Conservation (phyloP, 805 yeast species). For the Candida schatavii region DNA sequence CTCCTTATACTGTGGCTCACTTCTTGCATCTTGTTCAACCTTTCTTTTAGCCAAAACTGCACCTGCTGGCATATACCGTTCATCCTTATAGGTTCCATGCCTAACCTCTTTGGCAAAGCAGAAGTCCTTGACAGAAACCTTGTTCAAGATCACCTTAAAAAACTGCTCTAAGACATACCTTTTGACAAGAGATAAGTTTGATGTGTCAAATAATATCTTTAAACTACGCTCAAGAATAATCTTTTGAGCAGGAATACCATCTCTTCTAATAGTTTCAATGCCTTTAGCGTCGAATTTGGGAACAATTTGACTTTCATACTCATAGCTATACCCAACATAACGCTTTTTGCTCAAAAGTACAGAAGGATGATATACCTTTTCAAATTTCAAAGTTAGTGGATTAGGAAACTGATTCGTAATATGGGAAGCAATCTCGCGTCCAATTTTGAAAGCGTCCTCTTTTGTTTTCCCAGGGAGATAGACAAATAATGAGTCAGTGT, state of each 20-base stretch:
- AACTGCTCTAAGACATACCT: slow-evolving; percentile 64
- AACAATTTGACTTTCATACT: slow-evolving; percentile 45
- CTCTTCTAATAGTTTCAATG: slow-evolving; percentile 90
- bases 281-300: slow-evolving; percentile 95
- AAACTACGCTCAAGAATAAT: slow-evolving; percentile 72
- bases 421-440: slow-evolving; percentile 61
- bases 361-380: slow-evolving; percentile 88
- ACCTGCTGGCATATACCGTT: slow-evolving; percentile 80
- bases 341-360: slow-evolving; percentile 78
- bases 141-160: slow-evolving; percentile 57
- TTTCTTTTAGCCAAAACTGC: slow-evolving; percentile 73
- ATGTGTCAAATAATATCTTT: slow-evolving; percentile 65
- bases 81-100: slow-evolving; percentile 77
- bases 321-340: slow-evolving; percentile 85
- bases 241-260: slow-evolving; percentile 91
- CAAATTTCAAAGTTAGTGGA: slow-evolving; percentile 83
- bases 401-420: slow-evolving; percentile 70
- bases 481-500: slow-evolving; percentile 91
- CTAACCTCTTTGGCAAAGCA: slow-evolving; percentile 90
- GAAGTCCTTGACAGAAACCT: slow-evolving; percentile 73
- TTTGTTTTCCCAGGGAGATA: slow-evolving; percentile 80
- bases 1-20: slow-evolving; percentile 85
- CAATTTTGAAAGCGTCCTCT: slow-evolving; percentile 74
- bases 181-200: slow-evolving; percentile 70
- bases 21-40: slow-evolving; percentile 61